phyloP scores from a whole-genome alignment of 2,329 filamentous ascomycete genomes.

The Monosporascus sp. region DNA sequence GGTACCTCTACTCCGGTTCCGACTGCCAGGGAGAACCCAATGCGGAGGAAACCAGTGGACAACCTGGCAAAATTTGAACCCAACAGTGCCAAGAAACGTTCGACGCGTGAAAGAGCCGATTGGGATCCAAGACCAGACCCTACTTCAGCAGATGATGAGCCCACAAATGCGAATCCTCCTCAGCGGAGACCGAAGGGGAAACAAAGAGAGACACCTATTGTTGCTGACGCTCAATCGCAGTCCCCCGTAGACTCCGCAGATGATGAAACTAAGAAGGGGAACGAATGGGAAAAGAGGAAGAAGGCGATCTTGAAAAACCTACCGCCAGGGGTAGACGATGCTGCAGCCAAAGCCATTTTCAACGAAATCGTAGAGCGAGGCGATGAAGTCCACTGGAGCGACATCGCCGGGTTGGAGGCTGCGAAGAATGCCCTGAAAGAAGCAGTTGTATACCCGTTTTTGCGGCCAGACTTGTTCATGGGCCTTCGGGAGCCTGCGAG shows the following conservation, averaged over 20 bases:
- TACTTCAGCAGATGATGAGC: constrained; percentile 19
- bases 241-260: constrained; percentile 39
- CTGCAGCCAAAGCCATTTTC: constrained; percentile 82
- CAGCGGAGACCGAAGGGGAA: constrained; percentile 26
- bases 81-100: constrained; percentile 19
- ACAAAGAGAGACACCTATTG: constrained; percentile 34
- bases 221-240: constrained; percentile 42
- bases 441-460: constrained; percentile 93
- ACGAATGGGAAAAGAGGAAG: constrained; percentile 57
- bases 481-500: constrained; percentile 88
- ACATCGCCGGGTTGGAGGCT: constrained; percentile 83
- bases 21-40: constrained; percentile 10
- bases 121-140: constrained; percentile 10
- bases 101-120: constrained; percentile 7
- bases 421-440: constrained; percentile 92
- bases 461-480: constrained; percentile 93
- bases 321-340: constrained; percentile 74
- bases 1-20: constrained; percentile 1
- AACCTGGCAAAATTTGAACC: constrained; percentile 12
- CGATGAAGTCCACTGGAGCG: constrained; percentile 90
- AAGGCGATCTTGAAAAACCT: constrained; percentile 67
- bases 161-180: constrained; percentile 1
- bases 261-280: constrained; percentile 35
- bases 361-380: constrained; percentile 95
- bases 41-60: constrained; percentile 14